Conservation (phyloP, 805 yeast genomes). For the Kuraishia floccosa region DNA sequence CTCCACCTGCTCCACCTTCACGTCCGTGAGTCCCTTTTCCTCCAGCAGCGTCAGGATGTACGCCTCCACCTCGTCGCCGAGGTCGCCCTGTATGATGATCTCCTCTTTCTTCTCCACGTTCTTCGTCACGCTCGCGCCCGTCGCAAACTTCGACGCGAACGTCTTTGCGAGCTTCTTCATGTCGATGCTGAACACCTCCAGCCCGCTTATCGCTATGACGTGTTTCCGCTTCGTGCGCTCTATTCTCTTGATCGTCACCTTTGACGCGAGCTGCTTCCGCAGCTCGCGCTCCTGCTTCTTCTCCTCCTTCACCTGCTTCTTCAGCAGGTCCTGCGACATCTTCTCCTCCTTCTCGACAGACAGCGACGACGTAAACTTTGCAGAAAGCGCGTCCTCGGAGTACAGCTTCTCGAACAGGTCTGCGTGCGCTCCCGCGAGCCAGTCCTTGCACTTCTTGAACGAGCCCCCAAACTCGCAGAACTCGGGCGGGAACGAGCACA, state of each 20-base stretch:
- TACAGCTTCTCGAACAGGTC: slow-evolving; percentile 52
- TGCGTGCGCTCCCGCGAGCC: slow-evolving; percentile 55
- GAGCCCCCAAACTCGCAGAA: slow-evolving; percentile 87
- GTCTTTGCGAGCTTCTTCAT: slow-evolving; percentile 86
- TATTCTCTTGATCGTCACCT: slow-evolving; percentile 73
- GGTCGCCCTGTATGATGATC: slow-evolving; percentile 88
- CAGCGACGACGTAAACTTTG: slow-evolving; percentile 48
- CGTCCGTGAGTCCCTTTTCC: slow-evolving; percentile 73
- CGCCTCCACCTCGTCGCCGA: slow-evolving; percentile 80
- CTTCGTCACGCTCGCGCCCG: slow-evolving; percentile 89
- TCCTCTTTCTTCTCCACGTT: slow-evolving; percentile 89
- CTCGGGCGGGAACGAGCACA: slow-evolving; percentile 80
- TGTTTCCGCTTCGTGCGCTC: slow-evolving; percentile 86
- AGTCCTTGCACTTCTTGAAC: slow-evolving; percentile 71
- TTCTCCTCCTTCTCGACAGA: slow-evolving; percentile 73
- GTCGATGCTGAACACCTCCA: slow-evolving; percentile 82
- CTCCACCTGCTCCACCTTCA: slow-evolving; percentile 82
- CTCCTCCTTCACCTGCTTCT: slow-evolving; percentile 78
- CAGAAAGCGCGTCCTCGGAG: slow-evolving; percentile 43
- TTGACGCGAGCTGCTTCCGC: slow-evolving; percentile 67
- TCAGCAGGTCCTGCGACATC: slow-evolving; percentile 71
- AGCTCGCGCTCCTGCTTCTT: slow-evolving; percentile 77
- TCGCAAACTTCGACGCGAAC: slow-evolving; percentile 89
- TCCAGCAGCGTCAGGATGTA: slow-evolving; percentile 59
- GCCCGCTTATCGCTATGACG: slow-evolving; percentile 75